Evolutionary conservation across 805 yeast species (phyloP).

Genomic region (Teunomyces atbi): DNA sequence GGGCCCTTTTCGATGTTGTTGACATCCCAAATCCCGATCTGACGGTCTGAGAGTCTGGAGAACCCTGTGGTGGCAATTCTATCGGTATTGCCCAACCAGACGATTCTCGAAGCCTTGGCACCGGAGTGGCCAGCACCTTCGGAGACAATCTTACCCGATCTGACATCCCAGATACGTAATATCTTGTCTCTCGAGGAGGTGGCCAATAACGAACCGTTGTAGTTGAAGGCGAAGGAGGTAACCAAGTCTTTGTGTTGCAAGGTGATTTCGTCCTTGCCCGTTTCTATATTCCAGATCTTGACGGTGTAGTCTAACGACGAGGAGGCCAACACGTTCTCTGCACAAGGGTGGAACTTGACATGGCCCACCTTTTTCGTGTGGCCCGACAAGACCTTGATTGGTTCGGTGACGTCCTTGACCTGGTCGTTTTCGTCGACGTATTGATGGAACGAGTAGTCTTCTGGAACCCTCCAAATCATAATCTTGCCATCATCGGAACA

Average conservation of each 20-base stretch:
- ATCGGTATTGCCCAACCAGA: slow-evolving; percentile 86
- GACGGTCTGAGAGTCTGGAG: slow-evolving; percentile 89
- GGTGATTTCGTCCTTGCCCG: slow-evolving; percentile 68
- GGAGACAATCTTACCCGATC: slow-evolving; percentile 66
- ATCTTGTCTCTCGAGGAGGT: slow-evolving; percentile 90
- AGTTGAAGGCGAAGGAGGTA: slow-evolving; percentile 89
- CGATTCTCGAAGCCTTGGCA: slow-evolving; percentile 84
- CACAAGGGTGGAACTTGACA: slow-evolving; percentile 84
- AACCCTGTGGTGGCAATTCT: slow-evolving; percentile 93
- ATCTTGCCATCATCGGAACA: slow-evolving; percentile 48
- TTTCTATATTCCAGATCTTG: slow-evolving; percentile 84
- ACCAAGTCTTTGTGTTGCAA: slow-evolving; percentile 87
- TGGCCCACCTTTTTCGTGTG: slow-evolving; percentile 95
- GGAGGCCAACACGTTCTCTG: slow-evolving; percentile 82
- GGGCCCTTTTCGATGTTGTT: slow-evolving; percentile 74
- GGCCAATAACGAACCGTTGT: slow-evolving; percentile 82
- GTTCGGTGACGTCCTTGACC: slow-evolving; percentile 62
- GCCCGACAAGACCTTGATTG: slow-evolving; percentile 71
- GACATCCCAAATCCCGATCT: slow-evolving; percentile 91
- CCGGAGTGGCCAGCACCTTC: slow-evolving; percentile 93
- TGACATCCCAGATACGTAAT: slow-evolving; percentile 88
- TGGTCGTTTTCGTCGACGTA: slow-evolving; percentile 54
- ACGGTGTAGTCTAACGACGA: slow-evolving; percentile 89
- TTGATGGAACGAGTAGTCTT: slow-evolving; percentile 68
- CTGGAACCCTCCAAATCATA: slow-evolving; percentile 85